These are phyloP conservation scores for Termitomyces sp. DNA, from an alignment of 768 basidiomycete genomes.

Conservation along the genomic window DNA sequence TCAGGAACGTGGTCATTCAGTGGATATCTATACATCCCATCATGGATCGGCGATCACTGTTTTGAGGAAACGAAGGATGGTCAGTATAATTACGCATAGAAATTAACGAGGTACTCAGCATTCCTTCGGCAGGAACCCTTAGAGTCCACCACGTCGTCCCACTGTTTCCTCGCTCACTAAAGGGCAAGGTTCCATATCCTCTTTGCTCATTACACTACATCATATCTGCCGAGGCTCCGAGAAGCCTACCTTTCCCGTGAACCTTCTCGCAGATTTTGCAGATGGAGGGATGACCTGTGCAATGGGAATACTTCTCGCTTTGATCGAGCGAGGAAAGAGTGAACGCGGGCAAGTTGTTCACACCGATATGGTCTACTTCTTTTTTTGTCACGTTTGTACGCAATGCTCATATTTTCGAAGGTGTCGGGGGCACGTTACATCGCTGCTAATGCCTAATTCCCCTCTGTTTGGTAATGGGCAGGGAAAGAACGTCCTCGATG, in stretches of 20 bases:
- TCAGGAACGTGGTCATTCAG: slow-evolving; percentile 75
- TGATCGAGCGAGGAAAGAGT: slow-evolving; percentile 60
- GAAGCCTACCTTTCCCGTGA: slow-evolving; percentile 69
- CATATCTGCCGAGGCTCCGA: slow-evolving; percentile 43
- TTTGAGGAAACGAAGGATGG: slow-evolving; percentile 95
- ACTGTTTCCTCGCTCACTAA: slow-evolving; percentile 75
- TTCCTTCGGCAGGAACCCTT: slow-evolving; percentile 60
- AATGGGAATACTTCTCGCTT: slow-evolving; percentile 67
- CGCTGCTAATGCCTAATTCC: slow-evolving; percentile 35
- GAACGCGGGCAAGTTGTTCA: slow-evolving; percentile 72
- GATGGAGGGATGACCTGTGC: slow-evolving; percentile 75
- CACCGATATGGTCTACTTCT: slow-evolving; percentile 59
- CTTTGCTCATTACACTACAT: slow-evolving; percentile 61
- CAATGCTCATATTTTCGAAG: slow-evolving; percentile 26
- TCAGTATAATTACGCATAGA: slow-evolving; percentile 19
- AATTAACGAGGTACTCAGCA: background rate
- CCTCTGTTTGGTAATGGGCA: slow-evolving; percentile 36
- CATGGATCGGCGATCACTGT: slow-evolving; percentile 81
- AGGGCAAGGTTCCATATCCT: slow-evolving; percentile 84
- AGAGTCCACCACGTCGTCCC: slow-evolving; percentile 66
- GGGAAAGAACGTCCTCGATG: slow-evolving; percentile 63
- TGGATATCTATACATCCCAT: slow-evolving; percentile 93
- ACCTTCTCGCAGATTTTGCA: slow-evolving; percentile 78
- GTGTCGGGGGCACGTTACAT: slow-evolving; percentile 77
- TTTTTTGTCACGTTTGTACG: background rate